Base-by-base conservation (phyloP, 257 asterid genomes). In the Capsicum chinense region DNA sequence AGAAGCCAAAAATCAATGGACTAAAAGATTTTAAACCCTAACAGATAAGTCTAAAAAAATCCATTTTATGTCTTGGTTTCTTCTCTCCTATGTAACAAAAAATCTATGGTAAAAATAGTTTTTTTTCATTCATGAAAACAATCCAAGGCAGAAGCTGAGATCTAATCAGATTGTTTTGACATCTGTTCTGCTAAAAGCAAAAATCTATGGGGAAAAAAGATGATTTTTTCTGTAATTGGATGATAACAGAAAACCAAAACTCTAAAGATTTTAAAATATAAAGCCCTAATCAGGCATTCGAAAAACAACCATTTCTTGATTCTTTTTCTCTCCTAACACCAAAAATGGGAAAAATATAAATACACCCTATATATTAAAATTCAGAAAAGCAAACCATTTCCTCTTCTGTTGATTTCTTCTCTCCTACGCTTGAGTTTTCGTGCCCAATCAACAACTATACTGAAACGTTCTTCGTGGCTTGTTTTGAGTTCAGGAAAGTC, bases 341-440 rank as follows among this genome's bases (percentile, higher is more conserved):
- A 48, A 48, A 57, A 57, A 4, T 6, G 2, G 15, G 15, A 13
- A 13, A 57, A 16, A 58, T 15, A 12, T 15, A 57, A 57, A 57
- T 57, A 14, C 5, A 57, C n/a, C 7, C 19, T 14, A 57, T 5
- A 14, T 56, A 54, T 0, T 4, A 15, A 68, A 68, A 68, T 35
- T 68, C 6, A 39, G 50, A 39, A 83, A n/a, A 87, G 3, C 62
- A 62, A 83, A 47, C 39, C 54, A 93, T 97, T 97, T 82, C 83
- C 83, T 56, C 86, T 90, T 84, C 83, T 88, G 16, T 42, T 83
- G 11, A 84, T 88, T 56, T 93, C 98, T 37, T 90, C 92, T 39
- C 99, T 92, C 37, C 94, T 92, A 47, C 98, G 95, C 90, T 95
- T 95, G 83, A 97, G 92, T 64, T 90, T 93, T 56, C 93, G 88